phyloP scores from a whole-genome alignment of 345 rosid species.

The Corchorus capsularis region DNA sequence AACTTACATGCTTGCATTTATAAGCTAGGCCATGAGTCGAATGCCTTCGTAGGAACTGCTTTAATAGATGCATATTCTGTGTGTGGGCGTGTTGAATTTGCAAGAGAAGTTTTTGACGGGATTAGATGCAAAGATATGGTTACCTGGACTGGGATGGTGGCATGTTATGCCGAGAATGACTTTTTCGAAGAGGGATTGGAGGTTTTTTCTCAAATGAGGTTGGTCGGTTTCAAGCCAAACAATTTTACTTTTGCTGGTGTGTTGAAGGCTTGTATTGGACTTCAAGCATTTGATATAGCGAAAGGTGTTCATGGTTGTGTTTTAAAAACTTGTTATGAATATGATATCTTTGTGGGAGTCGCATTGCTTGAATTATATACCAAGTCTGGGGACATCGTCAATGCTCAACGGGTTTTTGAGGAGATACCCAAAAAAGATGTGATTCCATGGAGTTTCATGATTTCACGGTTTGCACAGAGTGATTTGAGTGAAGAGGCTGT shows the following conservation, averaged over 20 bases:
- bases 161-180: conserved; percentile 74
- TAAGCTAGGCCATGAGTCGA: conserved; percentile 68
- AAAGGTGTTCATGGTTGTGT: conserved; percentile 67
- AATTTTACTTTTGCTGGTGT: conserved; percentile 62
- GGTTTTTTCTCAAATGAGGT: conserved; percentile 57
- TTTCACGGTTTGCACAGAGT: conserved; percentile 69
- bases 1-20: conserved; percentile 60
- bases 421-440: conserved; percentile 77
- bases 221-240: conserved; percentile 62
- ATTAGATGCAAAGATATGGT: conserved; percentile 67
- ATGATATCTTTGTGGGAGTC: conserved; percentile 57
- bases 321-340: conserved; percentile 58
- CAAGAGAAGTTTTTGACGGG: conserved; percentile 67
- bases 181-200: conserved; percentile 53
- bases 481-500: conserved; percentile 52
- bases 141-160: conserved; percentile 79
- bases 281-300: conserved; percentile 48
- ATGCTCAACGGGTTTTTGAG: conserved; percentile 59
- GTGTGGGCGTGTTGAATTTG: conserved; percentile 49
- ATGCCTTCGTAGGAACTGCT: conserved; percentile 81
- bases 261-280: conserved; percentile 73
- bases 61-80: conserved; percentile 70
- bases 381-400: conserved; percentile 41
- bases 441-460: conserved; percentile 92
- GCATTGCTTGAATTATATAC: conserved; percentile 77